phyloP scores from a whole-genome alignment of 2,329 filamentous ascomycete genomes.

The Fusarium oxysporum region DNA sequence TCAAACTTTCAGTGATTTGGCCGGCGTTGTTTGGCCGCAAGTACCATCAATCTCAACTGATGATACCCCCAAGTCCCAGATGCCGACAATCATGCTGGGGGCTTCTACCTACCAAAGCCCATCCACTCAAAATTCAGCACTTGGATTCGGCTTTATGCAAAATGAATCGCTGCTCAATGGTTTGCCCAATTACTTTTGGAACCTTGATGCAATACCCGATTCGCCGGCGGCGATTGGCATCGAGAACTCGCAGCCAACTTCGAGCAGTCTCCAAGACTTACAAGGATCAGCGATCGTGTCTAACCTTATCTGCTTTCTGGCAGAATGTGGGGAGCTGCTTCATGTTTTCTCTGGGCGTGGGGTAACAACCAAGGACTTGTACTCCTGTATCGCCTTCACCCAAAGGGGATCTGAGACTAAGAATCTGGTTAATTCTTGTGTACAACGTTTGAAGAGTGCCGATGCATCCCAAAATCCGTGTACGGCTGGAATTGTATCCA shows the following conservation, averaged over 20 bases:
- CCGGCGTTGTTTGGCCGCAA: accelerated
- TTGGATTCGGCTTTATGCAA: accelerated
- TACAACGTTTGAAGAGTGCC: accelerated
- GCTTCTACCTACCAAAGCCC: accelerated
- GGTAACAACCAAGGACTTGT: not conserved
- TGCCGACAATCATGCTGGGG: accelerated
- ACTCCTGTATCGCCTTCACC: not conserved
- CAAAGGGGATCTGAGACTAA: not conserved
- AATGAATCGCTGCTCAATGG: accelerated
- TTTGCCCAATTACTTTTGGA: accelerated
- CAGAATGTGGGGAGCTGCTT: not conserved
- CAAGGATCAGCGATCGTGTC: not conserved
- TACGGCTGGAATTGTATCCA: accelerated
- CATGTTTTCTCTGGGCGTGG: not conserved
- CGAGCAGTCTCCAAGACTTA: accelerated
- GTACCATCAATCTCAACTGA: too few species aligned
- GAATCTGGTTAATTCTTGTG: not conserved
- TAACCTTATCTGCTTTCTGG: not conserved
- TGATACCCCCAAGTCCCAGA: accelerated
- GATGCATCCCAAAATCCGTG: accelerated
- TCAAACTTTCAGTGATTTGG: accelerated
- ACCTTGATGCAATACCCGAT: accelerated
- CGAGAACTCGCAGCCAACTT: accelerated
- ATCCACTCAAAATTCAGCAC: accelerated
- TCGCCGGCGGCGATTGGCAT: accelerated